Conservation (phyloP, 139 green algal species). For the Closterium sp. region DNA sequence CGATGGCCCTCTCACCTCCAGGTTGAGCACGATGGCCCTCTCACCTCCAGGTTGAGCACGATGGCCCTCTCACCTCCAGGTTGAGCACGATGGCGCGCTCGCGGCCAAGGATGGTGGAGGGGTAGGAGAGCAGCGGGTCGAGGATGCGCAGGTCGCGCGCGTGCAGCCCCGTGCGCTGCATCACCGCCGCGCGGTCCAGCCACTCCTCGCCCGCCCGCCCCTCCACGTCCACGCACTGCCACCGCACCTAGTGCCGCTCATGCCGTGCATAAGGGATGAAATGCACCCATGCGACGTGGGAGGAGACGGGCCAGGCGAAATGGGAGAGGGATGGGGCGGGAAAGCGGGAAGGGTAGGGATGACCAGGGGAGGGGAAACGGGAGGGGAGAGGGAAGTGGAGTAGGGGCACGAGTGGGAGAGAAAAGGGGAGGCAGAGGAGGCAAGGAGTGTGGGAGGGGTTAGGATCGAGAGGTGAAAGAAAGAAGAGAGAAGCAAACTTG, state of each 20-base stretch:
- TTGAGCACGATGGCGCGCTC: constrained; percentile 40
- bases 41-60: not conserved
- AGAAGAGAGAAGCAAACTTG: not conserved
- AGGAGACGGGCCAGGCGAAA: not conserved
- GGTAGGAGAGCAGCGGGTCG: constrained; percentile 41
- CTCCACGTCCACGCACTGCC: constrained; percentile 15
- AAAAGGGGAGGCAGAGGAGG: not conserved
- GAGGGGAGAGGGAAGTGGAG: not conserved
- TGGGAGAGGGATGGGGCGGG: too few relatives aligned
- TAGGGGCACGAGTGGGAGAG: not conserved
- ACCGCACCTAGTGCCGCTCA: not conserved
- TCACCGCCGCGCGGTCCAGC: constrained; percentile 20
- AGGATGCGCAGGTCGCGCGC: constrained; percentile 44
- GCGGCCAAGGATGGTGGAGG: constrained; percentile 37
- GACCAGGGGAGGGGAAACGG: not conserved
- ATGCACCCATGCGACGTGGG: not conserved
- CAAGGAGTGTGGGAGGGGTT: not conserved
- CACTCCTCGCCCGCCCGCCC: constrained; percentile 20
- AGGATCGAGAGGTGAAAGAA: not conserved
- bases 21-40: not conserved
- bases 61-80: constrained; percentile 41
- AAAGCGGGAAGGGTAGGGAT: not conserved
- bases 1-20: not conserved
- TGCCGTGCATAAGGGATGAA: not conserved
- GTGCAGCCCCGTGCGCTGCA: constrained; percentile 27